Base-by-base conservation (phyloP, 75 land plant genomes). In the Chamaecyparis obtusa region DNA sequence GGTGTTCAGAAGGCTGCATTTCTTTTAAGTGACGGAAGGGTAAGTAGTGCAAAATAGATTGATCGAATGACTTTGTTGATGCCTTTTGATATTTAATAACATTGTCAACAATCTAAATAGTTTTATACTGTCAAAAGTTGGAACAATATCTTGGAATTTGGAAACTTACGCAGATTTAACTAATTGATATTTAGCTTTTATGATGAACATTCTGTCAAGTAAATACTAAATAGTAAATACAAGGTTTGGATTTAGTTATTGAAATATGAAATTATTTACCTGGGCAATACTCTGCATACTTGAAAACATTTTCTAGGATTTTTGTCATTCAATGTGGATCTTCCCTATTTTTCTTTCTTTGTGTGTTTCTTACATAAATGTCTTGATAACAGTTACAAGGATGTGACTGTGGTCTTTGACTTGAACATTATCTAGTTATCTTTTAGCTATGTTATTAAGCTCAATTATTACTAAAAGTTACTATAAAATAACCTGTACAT, bases 21-120 rank as follows among this genome's bases (percentile, higher is more conserved):
- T 81, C 88, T 96, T 43, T 88, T 98, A 35, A 94, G 90, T 87
- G 99, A 98, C 93, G 95, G 96, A 88, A 95, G 94, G 94, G 99
- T 98, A 94, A 89, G 92, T 89, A 82, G 43, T 71, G 54, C 4
- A 30, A 32, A 39, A 17, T 83, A 27, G 15, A 83, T 3, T 43
- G 15, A 32, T 51, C 30, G 33, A 84, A 49, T 33, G 11, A 55
- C 33, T 55, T 35, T 49, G 57, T 33, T 84, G 13, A 32, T 16
- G 9, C n/a, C 35, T 19, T 33, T 86, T 81, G 83, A 39, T 72
- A 32, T 76, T 72, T 75, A n/a, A 11, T n/a, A 3, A 49, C 43
- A 30, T 48, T 32, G 37, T 49, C 35, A 33, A 15, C 85, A 9
- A 46, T 6, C 39, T 24, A 36, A 49, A 13, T 15, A 48, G 84